Evolutionary conservation across 257 asterid genomes (phyloP).

Genomic region (Sherardia arvensis): DNA sequence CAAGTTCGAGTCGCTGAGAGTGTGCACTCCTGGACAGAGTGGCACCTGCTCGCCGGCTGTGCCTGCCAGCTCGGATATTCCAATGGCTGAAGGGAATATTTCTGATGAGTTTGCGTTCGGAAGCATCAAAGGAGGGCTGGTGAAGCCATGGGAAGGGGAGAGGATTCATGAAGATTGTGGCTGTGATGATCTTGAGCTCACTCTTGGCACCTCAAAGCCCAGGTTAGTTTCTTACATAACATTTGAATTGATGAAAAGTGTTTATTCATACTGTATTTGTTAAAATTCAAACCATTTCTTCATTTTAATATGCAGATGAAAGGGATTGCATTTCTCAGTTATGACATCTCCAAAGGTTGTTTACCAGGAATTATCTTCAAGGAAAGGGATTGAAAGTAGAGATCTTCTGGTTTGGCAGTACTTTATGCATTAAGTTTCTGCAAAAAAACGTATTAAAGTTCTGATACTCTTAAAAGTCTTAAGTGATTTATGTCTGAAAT

Average conservation of each 20-base stretch:
- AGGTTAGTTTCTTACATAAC: constrained; percentile 18
- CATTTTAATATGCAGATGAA: constrained; percentile 7
- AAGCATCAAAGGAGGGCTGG: constrained; percentile 26
- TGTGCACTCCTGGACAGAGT: constrained; percentile 52
- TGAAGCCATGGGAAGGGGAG: constrained; percentile 58
- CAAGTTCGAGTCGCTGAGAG: constrained; percentile 24
- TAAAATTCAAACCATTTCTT: neutral
- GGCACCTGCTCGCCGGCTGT: constrained; percentile 76
- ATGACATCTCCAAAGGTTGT: neutral
- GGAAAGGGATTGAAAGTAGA: neutral
- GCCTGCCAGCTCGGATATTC: constrained; percentile 39
- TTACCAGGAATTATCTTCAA: neutral
- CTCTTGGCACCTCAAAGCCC: constrained; percentile 44
- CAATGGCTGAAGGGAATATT: constrained; percentile 45
- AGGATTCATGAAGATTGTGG: constrained; percentile 45
- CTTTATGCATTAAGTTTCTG: neutral
- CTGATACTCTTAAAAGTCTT: neutral
- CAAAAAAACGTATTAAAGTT: too few species aligned
- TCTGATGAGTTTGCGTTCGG: constrained; percentile 48
- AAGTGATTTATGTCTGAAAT: neutral
- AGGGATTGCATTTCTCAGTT: neutral
- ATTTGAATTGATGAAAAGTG: neutral
- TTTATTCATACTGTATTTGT: neutral
- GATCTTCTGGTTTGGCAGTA: neutral
- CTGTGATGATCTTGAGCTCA: constrained; percentile 45